Conservation (phyloP, 2,329 filamentous ascomycete genomes). For the Orbilia ellipsospora region DNA sequence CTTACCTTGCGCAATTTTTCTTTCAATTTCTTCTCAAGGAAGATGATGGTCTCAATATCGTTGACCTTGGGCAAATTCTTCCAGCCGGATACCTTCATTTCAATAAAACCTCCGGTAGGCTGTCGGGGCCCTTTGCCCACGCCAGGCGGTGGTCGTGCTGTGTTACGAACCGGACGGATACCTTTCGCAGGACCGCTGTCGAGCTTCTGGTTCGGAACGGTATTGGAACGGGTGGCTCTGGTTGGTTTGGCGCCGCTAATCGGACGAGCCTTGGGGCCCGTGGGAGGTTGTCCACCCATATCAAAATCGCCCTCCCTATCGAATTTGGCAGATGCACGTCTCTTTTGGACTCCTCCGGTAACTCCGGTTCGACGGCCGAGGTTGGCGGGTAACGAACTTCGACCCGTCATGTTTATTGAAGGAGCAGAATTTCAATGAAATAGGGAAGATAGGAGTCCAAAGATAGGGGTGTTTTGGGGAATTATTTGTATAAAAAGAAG, state of each 20-base stretch:
- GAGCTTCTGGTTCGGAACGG: slow-evolving; percentile 30
- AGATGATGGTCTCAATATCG: slow-evolving; percentile 57
- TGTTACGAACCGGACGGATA: slow-evolving; percentile 35
- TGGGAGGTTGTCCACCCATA: slow-evolving; percentile 43
- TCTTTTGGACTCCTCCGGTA: slow-evolving; percentile 38
- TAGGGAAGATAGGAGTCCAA: background rate
- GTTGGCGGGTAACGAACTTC: slow-evolving; percentile 48
- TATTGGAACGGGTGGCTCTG: slow-evolving; percentile 17
- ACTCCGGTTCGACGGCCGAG: slow-evolving; percentile 33
- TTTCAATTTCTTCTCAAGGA: slow-evolving; percentile 60
- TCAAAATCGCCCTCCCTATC: slow-evolving; percentile 50
- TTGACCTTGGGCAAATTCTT: slow-evolving; percentile 57
- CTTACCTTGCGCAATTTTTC: slow-evolving; percentile 82
- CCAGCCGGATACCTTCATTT: slow-evolving; percentile 59
- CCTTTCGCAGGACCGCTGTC: slow-evolving; percentile 38
- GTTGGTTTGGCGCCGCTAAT: slow-evolving; percentile 27
- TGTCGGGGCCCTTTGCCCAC: slow-evolving; percentile 79
- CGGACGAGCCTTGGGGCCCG: slow-evolving; percentile 40
- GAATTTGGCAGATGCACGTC: slow-evolving; percentile 28
- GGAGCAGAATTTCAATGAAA: background rate
- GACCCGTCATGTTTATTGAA: slow-evolving; percentile 38
- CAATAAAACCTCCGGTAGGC: slow-evolving; percentile 64
- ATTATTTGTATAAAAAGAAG: slow-evolving; percentile 5
- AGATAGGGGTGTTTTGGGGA: background rate
- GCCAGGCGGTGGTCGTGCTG: slow-evolving; percentile 61